Percentiles rank a stretch among this genome's conserved stretches.
These are phyloP conservation scores for Apiospora arundinis DNA, from an alignment of 2,329 filamentous ascomycete genomes.

Conservation along the genomic window DNA sequence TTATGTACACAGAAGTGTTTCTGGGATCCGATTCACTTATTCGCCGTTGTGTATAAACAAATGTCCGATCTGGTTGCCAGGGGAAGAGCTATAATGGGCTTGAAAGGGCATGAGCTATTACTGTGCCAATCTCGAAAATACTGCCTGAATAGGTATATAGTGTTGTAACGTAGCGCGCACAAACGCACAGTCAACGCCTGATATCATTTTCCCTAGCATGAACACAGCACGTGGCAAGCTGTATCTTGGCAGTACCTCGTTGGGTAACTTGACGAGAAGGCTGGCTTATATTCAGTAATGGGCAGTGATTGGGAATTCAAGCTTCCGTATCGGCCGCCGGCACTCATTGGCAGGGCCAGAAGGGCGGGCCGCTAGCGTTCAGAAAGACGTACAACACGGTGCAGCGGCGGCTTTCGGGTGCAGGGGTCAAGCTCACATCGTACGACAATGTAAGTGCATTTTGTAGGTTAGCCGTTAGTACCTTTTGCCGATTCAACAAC, in stretches of 20 bases:
- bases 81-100: neutral
- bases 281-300: neutral
- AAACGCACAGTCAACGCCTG: neutral
- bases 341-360: neutral
- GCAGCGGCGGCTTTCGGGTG: slow-evolving; percentile 14
- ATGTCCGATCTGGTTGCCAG: neutral
- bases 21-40: neutral
- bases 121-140: neutral
- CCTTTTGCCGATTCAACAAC: slow-evolving; percentile 1
- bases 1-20: neutral
- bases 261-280: neutral
- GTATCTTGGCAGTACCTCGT: neutral
- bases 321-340: slow-evolving; percentile 9
- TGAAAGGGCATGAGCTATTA: neutral
- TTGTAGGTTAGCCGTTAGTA: slow-evolving; percentile 2
- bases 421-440: slow-evolving; percentile 6
- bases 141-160: neutral
- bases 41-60: neutral
- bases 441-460: slow-evolving; percentile 17
- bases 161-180: neutral
- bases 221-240: slow-evolving; percentile 1
- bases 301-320: neutral
- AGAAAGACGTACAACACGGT: neutral
- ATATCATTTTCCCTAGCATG: neutral
- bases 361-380: slow-evolving; percentile 7